phyloP scores from a whole-genome alignment of 441 rosid genomes.

The Adansonia rubrostipa region DNA sequence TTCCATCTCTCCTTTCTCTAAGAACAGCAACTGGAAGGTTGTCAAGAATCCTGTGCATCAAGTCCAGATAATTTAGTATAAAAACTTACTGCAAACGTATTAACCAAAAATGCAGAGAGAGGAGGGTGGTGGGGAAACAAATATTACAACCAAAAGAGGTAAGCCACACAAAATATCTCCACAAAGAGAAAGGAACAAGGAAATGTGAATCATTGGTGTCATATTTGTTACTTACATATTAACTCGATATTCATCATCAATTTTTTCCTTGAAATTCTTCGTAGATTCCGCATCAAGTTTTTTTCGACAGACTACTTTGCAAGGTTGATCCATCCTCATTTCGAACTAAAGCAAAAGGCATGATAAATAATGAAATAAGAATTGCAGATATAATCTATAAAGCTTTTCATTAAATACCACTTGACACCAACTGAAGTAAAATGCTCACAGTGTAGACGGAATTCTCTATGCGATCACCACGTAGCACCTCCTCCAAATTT shows the following conservation, averaged over 20 bases:
- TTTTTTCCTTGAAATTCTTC: slow-evolving; percentile 89
- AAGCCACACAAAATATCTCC: neutral
- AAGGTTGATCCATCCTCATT: slow-evolving; percentile 82
- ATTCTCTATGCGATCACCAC: slow-evolving; percentile 97
- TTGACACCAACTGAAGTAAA: slow-evolving; percentile 19
- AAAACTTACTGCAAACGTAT: neutral
- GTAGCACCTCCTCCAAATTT: slow-evolving; percentile 94
- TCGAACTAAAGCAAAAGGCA: slow-evolving; percentile 55
- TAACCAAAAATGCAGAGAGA: neutral
- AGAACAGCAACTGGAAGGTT: slow-evolving; percentile 97
- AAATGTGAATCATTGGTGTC: neutral
- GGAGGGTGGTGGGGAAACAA: neutral
- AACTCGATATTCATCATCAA: slow-evolving; percentile 89
- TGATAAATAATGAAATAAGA: slow-evolving; percentile 22
- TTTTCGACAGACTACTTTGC: slow-evolving; percentile 68
- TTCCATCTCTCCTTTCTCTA: slow-evolving; percentile 89
- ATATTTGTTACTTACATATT: slow-evolving; percentile 68
- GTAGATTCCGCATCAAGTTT: slow-evolving; percentile 72
- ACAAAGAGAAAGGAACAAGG: neutral
- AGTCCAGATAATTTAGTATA: slow-evolving; percentile 27
- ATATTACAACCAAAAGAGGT: neutral
- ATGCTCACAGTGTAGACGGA: slow-evolving; percentile 72
- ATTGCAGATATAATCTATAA: neutral
- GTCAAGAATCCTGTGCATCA: slow-evolving; percentile 80
- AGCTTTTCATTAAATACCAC: neutral